Evolutionary conservation across 2,329 filamentous ascomycete species (phyloP), one percentile per base, ranked within the genome.

Genomic region (Cladosporium sp.): DNA sequence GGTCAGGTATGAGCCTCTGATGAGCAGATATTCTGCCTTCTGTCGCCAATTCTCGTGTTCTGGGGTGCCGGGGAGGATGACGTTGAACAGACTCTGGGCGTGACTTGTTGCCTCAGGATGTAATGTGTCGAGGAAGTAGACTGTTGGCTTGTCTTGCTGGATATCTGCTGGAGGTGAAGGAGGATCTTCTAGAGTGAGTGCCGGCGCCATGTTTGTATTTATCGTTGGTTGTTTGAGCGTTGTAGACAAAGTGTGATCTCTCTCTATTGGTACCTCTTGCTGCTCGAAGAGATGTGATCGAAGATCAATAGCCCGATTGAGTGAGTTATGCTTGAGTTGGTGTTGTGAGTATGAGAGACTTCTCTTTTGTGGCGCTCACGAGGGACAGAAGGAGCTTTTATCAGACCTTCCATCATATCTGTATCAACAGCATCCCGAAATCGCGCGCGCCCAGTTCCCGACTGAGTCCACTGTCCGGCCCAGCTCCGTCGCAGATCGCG

Each of bases 1-100:
- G 15, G 60, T 62, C 36, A 70, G 45, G 8, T 66, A 65, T 0
- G 74, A 76, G 0, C 69, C 67, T 36, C 74, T 70, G 34, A 80
- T 69, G 1, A 80, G 62, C 1, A 80, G 65, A 9, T 72, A 75
- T 2, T 72, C 63, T 0, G 76, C 77, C 3, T 78, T 73, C 19
- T 73, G 60, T 9, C 70, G 68, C 77, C 76, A 80, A n/a, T 75
- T 65, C 1, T 59, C 36, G 36, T 75, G 68, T 1, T 70, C 69
- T 1, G 72, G 67, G 22, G 77, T 68, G 11, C 64, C 66, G 0
- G 71, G 69, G 0, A 72, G 66, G 40, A 80, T 68, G 7, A 73
- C 67, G 12, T 78, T 70, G 66, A 79, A 80, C 15, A 74, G 62
- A 3, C 69, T 65, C 51, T 74, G 67, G 5, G 70, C 72, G 65